Conservation (phyloP, 306 rosid species). For the Heteromeles arbutifolia region DNA sequence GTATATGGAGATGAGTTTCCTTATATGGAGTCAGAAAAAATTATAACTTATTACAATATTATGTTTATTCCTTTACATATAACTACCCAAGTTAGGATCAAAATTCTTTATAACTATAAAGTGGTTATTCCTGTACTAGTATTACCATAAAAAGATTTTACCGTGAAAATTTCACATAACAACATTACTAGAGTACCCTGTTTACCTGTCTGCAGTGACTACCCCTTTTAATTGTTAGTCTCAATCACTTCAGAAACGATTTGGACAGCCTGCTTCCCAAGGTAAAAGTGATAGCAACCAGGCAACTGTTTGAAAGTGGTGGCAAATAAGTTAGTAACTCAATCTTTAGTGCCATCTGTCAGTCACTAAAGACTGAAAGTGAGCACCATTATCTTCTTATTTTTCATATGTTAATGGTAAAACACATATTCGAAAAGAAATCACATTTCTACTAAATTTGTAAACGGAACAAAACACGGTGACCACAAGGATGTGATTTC, state of each 20-base stretch:
- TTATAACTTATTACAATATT: too few species aligned
- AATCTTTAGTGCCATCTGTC: not conserved
- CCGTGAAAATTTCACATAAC: too few species aligned
- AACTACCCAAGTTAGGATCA: too few species aligned
- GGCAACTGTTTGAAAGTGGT: not conserved
- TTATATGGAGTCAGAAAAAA: too few species aligned
- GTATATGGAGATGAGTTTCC: too few species aligned
- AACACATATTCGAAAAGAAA: too few species aligned
- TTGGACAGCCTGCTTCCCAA: not conserved
- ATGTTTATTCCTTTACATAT: too few species aligned
- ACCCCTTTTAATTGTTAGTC: not conserved
- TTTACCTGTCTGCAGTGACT: not conserved
- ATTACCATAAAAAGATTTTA: too few species aligned
- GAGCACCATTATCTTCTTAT: not conserved
- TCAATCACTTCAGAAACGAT: not conserved
- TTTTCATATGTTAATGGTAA: not conserved
- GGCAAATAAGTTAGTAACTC: not conserved
- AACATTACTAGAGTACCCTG: not conserved
- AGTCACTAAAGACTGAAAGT: not conserved
- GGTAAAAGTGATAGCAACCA: constrained; percentile 7
- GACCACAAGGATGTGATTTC: not conserved
- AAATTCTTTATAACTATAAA: too few species aligned
- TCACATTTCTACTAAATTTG: too few species aligned
- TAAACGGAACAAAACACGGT: too few species aligned
- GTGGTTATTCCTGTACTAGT: too few species aligned